Percentiles rank a stretch among this genome's conserved stretches.
phyloP scores from a whole-genome alignment of 1,284 basidiomycete genomes.

The Inonotus hispidus region DNA sequence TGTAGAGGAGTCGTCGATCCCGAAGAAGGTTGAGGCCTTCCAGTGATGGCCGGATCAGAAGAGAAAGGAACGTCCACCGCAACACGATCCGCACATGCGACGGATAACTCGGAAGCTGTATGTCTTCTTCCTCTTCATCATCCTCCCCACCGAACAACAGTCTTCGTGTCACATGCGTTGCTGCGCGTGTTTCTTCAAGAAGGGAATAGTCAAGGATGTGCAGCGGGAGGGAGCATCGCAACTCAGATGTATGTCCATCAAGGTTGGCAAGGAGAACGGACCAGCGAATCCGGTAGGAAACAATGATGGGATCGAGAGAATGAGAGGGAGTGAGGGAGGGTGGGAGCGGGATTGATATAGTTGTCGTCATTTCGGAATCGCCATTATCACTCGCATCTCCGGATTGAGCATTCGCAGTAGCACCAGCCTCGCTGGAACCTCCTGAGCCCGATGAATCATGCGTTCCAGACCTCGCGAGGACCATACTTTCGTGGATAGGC shows the following conservation, averaged over 20 bases:
- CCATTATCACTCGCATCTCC: constrained; percentile 39
- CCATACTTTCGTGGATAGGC: constrained; percentile 9
- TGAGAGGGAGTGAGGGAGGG: constrained; percentile 60
- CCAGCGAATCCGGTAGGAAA: constrained; percentile 74
- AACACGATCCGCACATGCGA: constrained; percentile 88
- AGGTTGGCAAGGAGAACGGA: constrained; percentile 72
- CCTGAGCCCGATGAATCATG: constrained; percentile 15
- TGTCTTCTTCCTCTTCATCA: constrained; percentile 47
- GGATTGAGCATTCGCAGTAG: constrained; percentile 7
- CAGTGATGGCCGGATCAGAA: constrained; percentile 51
- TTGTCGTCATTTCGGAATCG: constrained; percentile 31
- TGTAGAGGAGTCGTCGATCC: constrained; percentile 33
- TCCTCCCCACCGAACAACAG: constrained; percentile 49
- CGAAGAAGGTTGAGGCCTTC: constrained; percentile 34
- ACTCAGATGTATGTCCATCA: constrained; percentile 87
- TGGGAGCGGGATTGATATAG: constrained; percentile 42
- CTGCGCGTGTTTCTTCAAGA: constrained; percentile 66
- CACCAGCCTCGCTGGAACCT: constrained; percentile 11
- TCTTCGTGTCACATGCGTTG: constrained; percentile 68
- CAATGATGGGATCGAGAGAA: constrained; percentile 53
- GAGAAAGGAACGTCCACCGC: constrained; percentile 66
- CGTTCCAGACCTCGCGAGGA: constrained; percentile 6
- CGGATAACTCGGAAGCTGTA: constrained; percentile 80
- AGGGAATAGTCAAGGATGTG: constrained; percentile 73
- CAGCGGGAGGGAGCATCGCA: constrained; percentile 86